Base-by-base conservation (phyloP, 2,329 filamentous ascomycete genomes). In the Ophidiomyces ophidiicola region DNA sequence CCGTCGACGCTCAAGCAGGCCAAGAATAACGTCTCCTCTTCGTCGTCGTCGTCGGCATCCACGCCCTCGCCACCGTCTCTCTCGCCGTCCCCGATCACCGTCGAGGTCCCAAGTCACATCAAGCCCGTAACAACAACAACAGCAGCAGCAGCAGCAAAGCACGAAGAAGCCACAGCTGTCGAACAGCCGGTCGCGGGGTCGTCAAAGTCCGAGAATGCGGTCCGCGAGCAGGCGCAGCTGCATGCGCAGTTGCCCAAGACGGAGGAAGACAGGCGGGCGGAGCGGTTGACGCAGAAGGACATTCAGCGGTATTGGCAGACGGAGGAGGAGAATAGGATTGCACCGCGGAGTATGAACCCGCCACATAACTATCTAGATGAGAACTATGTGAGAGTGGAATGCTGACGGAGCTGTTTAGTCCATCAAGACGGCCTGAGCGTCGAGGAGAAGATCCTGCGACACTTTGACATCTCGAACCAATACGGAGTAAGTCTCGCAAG, bases 381-480 rank as follows among this genome's bases (percentile, higher is more conserved):
- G n/a, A n/a, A n/a, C 7, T 32, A 7, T 6, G 29, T 10, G 6
- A 6, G n/a, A 12, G 5, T 24, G 12, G 5, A 23, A 18, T 21
- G 23, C 12, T 24, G 20, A 36, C 28, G 21, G 15, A 6, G 2
- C 14, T 37, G 10, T 39, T 15, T 39, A 66, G 77, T 93, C 24
- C 90, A 96, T 54, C 85, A 93, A 61, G 61, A 79, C 51, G 78
- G 70, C 2, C 56, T 96, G 49, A 71, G 68, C 7, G 49, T 82
- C 32, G 70, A 80, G 41, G 87, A 96, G 69, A 94, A 88, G 67
- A 76, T 96, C 18, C 61, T 96, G 52, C 70, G 88, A 46, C 83
- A 94, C 57, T 98, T 90, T 62, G 90, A 98, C 58, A 80, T 93
- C 48, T 90, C 80, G 54, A 83, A 74, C 44, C 83, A 94, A 53